A percentile compares a stretch with the other conserved stretches of the same genome.
Conservation (phyloP, 2,329 filamentous ascomycete genomes). For the Septoria petroselini region DNA sequence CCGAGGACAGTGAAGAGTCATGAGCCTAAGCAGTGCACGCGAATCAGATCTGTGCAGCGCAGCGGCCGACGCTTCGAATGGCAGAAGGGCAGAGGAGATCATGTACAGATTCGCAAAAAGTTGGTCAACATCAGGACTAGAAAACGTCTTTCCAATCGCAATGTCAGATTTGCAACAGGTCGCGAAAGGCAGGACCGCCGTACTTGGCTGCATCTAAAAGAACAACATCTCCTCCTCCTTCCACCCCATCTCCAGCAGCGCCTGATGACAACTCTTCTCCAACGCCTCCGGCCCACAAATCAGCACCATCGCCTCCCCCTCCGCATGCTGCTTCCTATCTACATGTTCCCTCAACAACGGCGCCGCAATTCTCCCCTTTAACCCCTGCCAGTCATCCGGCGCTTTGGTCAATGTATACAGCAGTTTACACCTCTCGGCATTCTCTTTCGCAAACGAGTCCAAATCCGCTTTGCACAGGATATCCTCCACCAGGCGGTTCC, state of each 20-base stretch:
- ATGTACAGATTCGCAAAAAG: too few species aligned
- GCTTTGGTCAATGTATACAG: conserved; percentile 68
- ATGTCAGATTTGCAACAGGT: too few species aligned
- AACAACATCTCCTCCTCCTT: conserved; percentile 69
- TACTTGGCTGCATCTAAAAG: conserved; percentile 62
- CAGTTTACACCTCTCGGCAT: conserved; percentile 59
- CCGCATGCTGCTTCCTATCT: conserved; percentile 36
- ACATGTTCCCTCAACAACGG: conserved; percentile 60
- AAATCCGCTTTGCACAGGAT: conserved; percentile 77
- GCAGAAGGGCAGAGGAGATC: too few species aligned
- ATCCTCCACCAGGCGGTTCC: conserved; percentile 73
- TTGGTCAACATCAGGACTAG: too few species aligned
- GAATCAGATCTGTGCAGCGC: too few species aligned
- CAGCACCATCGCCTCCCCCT: conserved; percentile 60
- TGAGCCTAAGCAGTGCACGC: too few species aligned
- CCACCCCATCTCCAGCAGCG: conserved; percentile 65
- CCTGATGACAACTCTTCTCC: conserved; percentile 63
- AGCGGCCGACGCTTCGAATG: too few species aligned
- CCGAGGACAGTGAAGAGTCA: too few species aligned
- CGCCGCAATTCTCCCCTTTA: conserved; percentile 63
- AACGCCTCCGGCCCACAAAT: conserved; percentile 76
- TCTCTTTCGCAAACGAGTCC: conserved; percentile 57
- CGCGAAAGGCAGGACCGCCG: too few species aligned
- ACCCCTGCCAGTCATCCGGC: conserved; percentile 63
- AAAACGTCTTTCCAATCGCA: too few species aligned